These are phyloP conservation scores for Emericellopsis cladophorae DNA, from an alignment of 2,329 filamentous ascomycete species.

Conservation along the genomic window DNA sequence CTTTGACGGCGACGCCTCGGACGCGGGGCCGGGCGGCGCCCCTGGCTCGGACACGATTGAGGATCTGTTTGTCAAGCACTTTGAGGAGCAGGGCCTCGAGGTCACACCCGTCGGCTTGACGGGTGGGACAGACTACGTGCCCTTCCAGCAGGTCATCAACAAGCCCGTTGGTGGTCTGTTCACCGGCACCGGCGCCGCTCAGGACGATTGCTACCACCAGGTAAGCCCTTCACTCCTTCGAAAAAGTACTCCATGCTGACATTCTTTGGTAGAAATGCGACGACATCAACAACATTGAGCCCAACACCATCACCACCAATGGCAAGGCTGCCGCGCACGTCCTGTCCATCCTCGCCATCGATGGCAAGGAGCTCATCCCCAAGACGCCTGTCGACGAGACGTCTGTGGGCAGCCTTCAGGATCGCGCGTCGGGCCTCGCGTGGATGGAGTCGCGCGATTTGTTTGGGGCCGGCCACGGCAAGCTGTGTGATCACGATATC, in stretches of 20 bases:
- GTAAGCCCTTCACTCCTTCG: slow-evolving; percentile 3
- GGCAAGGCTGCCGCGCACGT: slow-evolving; percentile 34
- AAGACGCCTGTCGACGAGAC: slow-evolving; percentile 10
- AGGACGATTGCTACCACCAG: slow-evolving; percentile 17
- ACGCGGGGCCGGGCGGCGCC: slow-evolving; percentile 21
- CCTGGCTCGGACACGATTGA: slow-evolving; percentile 17
- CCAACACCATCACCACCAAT: slow-evolving; percentile 16
- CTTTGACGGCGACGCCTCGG: slow-evolving; percentile 20
- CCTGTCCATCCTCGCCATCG: slow-evolving; percentile 10
- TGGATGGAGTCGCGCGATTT: neutral
- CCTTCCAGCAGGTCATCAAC: slow-evolving; percentile 38
- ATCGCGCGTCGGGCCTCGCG: neutral
- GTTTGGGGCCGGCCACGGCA: neutral
- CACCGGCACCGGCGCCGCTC: slow-evolving; percentile 43
- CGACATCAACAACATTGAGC: slow-evolving; percentile 18
- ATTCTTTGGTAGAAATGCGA: slow-evolving; percentile 13
- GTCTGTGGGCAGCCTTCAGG: neutral
- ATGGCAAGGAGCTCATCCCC: slow-evolving; percentile 11
- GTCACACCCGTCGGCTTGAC: slow-evolving; percentile 12
- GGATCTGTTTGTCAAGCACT: slow-evolving; percentile 18
- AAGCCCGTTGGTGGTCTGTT: slow-evolving; percentile 45
- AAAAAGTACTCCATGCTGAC: too few species aligned
- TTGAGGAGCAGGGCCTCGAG: slow-evolving; percentile 17
- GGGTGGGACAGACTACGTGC: slow-evolving; percentile 47
- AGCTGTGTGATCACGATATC: slow-evolving; percentile 2